Conservation (phyloP, 2,329 filamentous ascomycete species). For the Orbilia brochopaga region DNA sequence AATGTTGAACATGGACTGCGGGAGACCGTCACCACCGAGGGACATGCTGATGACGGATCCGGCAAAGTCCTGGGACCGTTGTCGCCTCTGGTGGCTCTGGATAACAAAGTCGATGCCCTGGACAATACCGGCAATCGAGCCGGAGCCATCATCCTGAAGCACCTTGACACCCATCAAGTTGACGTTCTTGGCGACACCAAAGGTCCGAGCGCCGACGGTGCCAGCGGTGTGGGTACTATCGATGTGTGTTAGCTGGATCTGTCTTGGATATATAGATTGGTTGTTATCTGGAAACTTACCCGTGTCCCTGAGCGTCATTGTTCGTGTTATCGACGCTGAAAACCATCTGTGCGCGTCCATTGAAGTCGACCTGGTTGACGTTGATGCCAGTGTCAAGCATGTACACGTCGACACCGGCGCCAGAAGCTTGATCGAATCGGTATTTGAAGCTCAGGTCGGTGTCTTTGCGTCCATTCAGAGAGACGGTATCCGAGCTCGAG, state of each 20-base stretch:
- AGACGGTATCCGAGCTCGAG: conserved; percentile 54
- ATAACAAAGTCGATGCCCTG: conserved; percentile 59
- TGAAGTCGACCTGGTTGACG: conserved; percentile 54
- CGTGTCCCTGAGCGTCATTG: conserved; percentile 60
- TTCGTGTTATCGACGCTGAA: conserved; percentile 61
- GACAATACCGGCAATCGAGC: conserved; percentile 58
- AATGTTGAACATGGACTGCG: conserved; percentile 62
- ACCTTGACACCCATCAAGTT: conserved; percentile 62
- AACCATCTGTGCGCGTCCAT: conserved; percentile 53
- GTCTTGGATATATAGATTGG: not conserved
- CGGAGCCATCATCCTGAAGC: conserved; percentile 56
- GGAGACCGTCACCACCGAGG: conserved; percentile 62
- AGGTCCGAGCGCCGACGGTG: conserved; percentile 55
- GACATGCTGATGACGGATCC: conserved; percentile 65
- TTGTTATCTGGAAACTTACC: conserved; percentile 63
- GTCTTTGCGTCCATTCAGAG: conserved; percentile 54
- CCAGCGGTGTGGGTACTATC: conserved; percentile 54
- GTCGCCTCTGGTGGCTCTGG: conserved; percentile 59
- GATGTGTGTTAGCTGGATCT: conserved; percentile 2
- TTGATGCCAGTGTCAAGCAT: conserved; percentile 61
- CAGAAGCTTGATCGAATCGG: conserved; percentile 56
- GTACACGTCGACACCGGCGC: conserved; percentile 61
- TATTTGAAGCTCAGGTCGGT: conserved; percentile 58
- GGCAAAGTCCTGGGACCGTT: conserved; percentile 56
- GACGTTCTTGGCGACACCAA: conserved; percentile 61